A percentile compares a stretch with the other conserved stretches of the same genome.
Conservation (phyloP, 805 yeast genomes). For the Zygosaccharomyces kombuchaensis region DNA sequence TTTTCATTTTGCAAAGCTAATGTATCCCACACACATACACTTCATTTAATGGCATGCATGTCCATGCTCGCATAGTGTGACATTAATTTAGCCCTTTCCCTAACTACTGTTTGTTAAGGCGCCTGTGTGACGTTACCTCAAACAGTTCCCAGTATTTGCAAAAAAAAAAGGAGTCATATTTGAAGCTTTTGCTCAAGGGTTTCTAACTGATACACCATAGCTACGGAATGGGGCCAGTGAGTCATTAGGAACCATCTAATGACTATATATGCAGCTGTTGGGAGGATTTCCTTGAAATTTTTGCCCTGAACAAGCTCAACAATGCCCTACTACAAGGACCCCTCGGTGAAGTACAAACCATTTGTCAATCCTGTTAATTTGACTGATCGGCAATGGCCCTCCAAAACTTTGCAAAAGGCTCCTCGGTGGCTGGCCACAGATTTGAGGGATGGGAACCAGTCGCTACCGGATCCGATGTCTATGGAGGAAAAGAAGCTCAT, state of each 20-base stretch:
- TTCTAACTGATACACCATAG: neutral
- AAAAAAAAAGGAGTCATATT: too few species aligned
- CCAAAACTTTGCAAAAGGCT: slow-evolving; percentile 57
- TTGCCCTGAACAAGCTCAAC: neutral
- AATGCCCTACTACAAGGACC: slow-evolving; percentile 43
- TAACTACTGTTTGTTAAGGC: too few species aligned
- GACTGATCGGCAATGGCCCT: slow-evolving; percentile 69
- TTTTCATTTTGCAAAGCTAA: too few species aligned
- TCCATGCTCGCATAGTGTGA: too few species aligned
- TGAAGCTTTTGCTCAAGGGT: too few species aligned
- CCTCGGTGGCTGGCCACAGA: slow-evolving; percentile 82
- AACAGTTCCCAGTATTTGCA: too few species aligned
- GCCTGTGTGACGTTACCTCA: too few species aligned
- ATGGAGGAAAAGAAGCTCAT: slow-evolving; percentile 68
- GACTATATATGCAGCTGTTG: neutral
- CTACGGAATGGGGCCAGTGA: neutral
- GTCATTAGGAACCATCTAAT: neutral
- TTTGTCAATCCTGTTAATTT: slow-evolving; percentile 50
- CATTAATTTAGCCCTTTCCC: too few species aligned
- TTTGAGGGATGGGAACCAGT: slow-evolving; percentile 76
- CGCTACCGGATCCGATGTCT: slow-evolving; percentile 79
- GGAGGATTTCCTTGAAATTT: neutral
- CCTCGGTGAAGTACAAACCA: slow-evolving; percentile 57
- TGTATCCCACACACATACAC: too few species aligned
- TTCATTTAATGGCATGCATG: too few species aligned